phyloP scores from a whole-genome alignment of 106 monocot species.

The Iris macrosiphon region DNA sequence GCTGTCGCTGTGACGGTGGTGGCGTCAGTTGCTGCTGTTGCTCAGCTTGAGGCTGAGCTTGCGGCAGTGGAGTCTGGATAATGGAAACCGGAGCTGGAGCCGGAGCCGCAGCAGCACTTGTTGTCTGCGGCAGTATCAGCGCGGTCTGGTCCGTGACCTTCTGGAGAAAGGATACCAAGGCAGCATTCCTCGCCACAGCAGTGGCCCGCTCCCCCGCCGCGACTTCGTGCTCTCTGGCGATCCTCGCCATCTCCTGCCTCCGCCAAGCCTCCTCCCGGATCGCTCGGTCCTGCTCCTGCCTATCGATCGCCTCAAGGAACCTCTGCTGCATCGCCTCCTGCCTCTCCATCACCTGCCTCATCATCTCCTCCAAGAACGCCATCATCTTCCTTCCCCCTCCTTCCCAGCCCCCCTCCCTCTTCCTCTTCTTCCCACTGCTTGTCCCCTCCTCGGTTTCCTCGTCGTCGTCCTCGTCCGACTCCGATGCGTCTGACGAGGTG shows the following conservation, averaged over 20 bases:
- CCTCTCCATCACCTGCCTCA: slow-evolving; percentile 75
- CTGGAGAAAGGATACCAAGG: slow-evolving; percentile 64
- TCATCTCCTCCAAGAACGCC: slow-evolving; percentile 61
- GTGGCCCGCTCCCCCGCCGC: slow-evolving; percentile 54
- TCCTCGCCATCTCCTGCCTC: slow-evolving; percentile 69
- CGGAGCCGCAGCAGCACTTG: slow-evolving; percentile 8
- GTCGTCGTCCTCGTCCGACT: slow-evolving; percentile 26
- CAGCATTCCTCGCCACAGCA: slow-evolving; percentile 52
- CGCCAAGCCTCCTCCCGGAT: slow-evolving; percentile 77
- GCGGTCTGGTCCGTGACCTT: slow-evolving; percentile 40
- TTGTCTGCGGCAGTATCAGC: slow-evolving; percentile 12
- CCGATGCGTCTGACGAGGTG: slow-evolving; percentile 26
- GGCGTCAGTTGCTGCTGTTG: background rate
- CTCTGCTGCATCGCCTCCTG: slow-evolving; percentile 80
- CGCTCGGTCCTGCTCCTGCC: slow-evolving; percentile 73
- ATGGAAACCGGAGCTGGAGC: background rate
- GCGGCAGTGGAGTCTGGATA: background rate
- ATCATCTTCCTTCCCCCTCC: slow-evolving; percentile 36
- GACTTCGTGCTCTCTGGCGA: slow-evolving; percentile 56
- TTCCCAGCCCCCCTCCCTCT: background rate
- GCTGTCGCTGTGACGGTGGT: background rate
- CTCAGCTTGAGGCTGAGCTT: background rate
- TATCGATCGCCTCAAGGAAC: slow-evolving; percentile 77
- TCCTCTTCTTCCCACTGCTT: slow-evolving; percentile 8
- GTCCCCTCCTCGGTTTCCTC: slow-evolving; percentile 33